Evolutionary conservation across 2,329 filamentous ascomycete species (phyloP), one percentile per base, ranked within the genome.

Genomic region (Fusarium hainanense): DNA sequence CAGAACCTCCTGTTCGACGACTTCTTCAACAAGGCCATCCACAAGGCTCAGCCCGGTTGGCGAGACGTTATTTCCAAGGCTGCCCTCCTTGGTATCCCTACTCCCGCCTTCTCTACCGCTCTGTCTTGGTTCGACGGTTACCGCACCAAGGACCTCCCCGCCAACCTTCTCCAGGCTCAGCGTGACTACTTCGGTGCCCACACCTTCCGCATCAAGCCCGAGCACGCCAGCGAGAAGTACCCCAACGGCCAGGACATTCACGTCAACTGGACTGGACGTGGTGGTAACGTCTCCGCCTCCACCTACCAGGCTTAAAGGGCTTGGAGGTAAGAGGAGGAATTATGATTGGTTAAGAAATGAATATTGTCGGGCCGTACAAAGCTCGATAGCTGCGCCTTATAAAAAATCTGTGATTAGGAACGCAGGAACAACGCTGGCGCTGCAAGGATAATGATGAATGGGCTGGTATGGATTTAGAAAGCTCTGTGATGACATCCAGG

Each of bases 21-120:
- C 82, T 99, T 99, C 91, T 99, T 99, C 92, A 97, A 97, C 89
- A 93, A 96, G 86, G 96, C 96, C 77, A 99, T 99, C 84, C 92
- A 98, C 90, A 93, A 91, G 79, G 96, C 96, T 65, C 96, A 99
- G 87, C 87, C 88, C 66, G 94, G 94, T 80, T 97, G 94, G 94
- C 90, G 93, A 87, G 90, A 94, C 80, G 91, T 97, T 73, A 92
- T 99, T 75, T 88, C 92, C 85, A 97, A 97, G 90, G 89, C 92
- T 74, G 94, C 95, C 71, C 88, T 97, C 71, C 93, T 97, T 84
- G 96, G 96, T 83, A 97, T 99, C 80, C 96, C 96, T 73, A 96
- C 93, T 58, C 96, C 96, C 43, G 93, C 93, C 78, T 99, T 99
- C 91, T 94, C 92, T 81, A 98, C 96, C 67, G 96, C 96, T 51